Base-by-base conservation (phyloP, 352 stramenopile genomes). In the Phytophthora brassicae region DNA sequence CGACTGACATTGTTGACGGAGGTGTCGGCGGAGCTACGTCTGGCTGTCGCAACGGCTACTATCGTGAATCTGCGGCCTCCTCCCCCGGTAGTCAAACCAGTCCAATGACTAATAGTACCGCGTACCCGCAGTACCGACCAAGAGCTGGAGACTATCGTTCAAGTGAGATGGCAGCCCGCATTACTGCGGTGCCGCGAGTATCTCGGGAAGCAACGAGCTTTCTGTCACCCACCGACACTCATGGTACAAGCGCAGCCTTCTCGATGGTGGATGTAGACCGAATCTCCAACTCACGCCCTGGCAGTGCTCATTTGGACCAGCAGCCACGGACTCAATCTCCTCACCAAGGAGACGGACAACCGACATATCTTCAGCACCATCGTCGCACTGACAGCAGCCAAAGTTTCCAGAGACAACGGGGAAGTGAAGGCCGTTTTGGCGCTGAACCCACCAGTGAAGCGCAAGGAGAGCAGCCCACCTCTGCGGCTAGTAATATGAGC, bases 211-310 rank as follows among this genome's bases (percentile, higher is more conserved):
- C 50, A 19, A 58, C 60, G n/a, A 69, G 54, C 33, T 75, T 70
- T 20, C 68, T 66, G 33, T 70, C 60, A 39, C 23, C 53, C 9
- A 55, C 54, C 0, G 57, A 71, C 33, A 59, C 58, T 38, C 47
- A 60, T 11, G 52, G 61, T 23, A 42, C 59, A 6, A 63, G 59
- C 41, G 66, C 75, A n/a, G 67, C 66, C 3, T 87, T 89, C 48
- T 88, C 78, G 1, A 87, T 88, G 76, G 67, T 85, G 55, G 77
- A 85, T 51, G 78, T 87, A 22, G 81, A 90, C 35, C 74, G 81
- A 13, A 79, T 82, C 43, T 69, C 68, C 2, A 70, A 48, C 7
- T 52, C 53, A 11, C 42, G 73, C 20, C 23, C 50, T 9, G 47
- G 48, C 7, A 72, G 35, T 24, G 52, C 42, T 14, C 55, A 64